phyloP scores from a whole-genome alignment of 1,284 basidiomycete genomes.

The Pseudozyma sp. region DNA sequence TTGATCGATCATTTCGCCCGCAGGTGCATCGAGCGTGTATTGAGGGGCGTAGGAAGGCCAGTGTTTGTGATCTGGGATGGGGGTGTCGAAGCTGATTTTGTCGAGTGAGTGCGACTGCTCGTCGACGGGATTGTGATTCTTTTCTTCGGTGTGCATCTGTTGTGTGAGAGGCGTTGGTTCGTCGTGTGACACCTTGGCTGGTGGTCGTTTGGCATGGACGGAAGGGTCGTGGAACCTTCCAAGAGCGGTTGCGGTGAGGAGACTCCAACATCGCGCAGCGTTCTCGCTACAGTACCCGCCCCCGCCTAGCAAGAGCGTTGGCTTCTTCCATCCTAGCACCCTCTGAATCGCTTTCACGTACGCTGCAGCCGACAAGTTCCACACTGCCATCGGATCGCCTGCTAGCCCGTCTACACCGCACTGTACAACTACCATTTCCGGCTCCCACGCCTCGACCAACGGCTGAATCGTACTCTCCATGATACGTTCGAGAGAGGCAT shows the following conservation, averaged over 20 bases:
- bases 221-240: conserved; percentile 14
- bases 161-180: conserved; percentile 20
- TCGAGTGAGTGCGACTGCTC: conserved; percentile 17
- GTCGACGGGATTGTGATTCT: not conserved
- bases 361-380: conserved; percentile 79
- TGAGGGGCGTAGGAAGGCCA: conserved; percentile 38
- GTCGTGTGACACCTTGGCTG: not conserved
- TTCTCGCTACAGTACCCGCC: conserved; percentile 50
- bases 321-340: conserved; percentile 37
- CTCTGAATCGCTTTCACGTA: conserved; percentile 28
- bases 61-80: conserved; percentile 39
- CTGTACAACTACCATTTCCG: conserved; percentile 84
- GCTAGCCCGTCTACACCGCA: conserved; percentile 87
- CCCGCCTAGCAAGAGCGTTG: conserved; percentile 49
- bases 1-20: conserved; percentile 42
- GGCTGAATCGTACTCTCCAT: conserved; percentile 70
- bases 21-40: conserved; percentile 27
- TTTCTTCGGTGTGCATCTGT: not conserved
- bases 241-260: conserved; percentile 40
- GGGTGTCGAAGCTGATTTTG: conserved; percentile 25
- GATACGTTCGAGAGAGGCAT: conserved; percentile 24
- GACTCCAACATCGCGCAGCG: conserved; percentile 41
- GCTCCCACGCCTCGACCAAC: conserved; percentile 76
- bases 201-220: not conserved
- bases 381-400: conserved; percentile 77